A percentile compares a stretch with the other conserved stretches of the same genome.
These are phyloP conservation scores for Suillus subluteus DNA, from an alignment of 768 basidiomycete species.

Conservation along the genomic window DNA sequence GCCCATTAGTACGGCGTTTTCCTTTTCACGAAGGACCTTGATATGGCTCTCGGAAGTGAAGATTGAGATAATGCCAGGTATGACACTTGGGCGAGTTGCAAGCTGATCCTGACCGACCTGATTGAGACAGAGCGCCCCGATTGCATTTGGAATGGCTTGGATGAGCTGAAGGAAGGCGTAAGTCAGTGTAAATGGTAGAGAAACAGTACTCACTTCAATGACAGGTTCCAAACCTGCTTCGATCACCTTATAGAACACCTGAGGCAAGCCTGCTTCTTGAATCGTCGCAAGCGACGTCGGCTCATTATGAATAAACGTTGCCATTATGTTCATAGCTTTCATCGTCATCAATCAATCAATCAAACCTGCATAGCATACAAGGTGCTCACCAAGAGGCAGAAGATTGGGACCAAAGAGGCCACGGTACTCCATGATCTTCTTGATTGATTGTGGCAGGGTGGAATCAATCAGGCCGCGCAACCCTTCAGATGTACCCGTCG, in stretches of 20 bases:
- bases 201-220: conserved; percentile 65
- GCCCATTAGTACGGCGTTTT: conserved; percentile 88
- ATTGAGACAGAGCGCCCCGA: conserved; percentile 96
- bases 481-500: conserved; percentile 91
- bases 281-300: conserved; percentile 92
- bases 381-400: conserved; percentile 73
- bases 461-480: conserved; percentile 93
- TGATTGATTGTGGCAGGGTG: conserved; percentile 80
- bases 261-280: conserved; percentile 90
- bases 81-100: conserved; percentile 73
- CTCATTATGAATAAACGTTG: conserved; percentile 98
- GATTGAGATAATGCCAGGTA: conserved; percentile 82
- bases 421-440: conserved; percentile 84
- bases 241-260: conserved; percentile 84
- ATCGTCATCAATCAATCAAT: conserved; percentile 12
- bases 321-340: conserved; percentile 87
- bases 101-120: conserved; percentile 85
- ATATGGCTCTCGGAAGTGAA: conserved; percentile 86
- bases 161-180: conserved; percentile 63
- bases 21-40: conserved; percentile 87
- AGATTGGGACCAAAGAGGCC: conserved; percentile 86
- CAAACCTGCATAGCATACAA: conserved; percentile 5
- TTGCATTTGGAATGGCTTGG: conserved; percentile 90
- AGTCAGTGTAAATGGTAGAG: not conserved
- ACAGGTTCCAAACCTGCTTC: conserved; percentile 85